These are phyloP conservation scores for Fusarium sp. DNA, from an alignment of 2,329 filamentous ascomycete species.

Conservation along the genomic window DNA sequence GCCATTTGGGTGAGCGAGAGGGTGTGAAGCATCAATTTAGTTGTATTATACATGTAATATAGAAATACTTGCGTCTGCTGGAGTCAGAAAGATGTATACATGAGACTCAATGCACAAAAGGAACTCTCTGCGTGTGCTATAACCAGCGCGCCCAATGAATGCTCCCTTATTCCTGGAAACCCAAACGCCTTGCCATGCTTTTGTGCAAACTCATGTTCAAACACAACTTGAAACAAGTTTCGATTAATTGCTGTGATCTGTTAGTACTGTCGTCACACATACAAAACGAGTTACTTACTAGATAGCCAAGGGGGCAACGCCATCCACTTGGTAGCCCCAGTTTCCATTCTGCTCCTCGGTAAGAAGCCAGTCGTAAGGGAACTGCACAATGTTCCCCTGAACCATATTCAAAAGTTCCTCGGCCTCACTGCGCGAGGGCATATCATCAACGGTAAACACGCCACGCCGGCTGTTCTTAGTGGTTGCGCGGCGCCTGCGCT, in stretches of 20 bases:
- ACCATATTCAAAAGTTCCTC: constrained; percentile 84
- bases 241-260: constrained; percentile 49
- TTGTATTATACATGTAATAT: constrained; percentile 47
- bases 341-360: constrained; percentile 93
- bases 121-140: constrained; percentile 20
- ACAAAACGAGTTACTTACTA: constrained; percentile 73
- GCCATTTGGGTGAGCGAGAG: constrained; percentile 93
- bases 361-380: constrained; percentile 95
- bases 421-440: constrained; percentile 80
- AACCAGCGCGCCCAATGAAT: constrained; percentile 31
- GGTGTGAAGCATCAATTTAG: constrained; percentile 58
- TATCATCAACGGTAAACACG: constrained; percentile 74
- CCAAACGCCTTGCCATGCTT: constrained; percentile 44
- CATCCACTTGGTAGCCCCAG: constrained; percentile 97
- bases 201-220: constrained; percentile 19
- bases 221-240: background rate
- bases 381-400: constrained; percentile 90
- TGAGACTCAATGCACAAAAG: constrained; percentile 19
- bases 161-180: constrained; percentile 20
- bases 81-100: constrained; percentile 34
- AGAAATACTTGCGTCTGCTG: constrained; percentile 18
- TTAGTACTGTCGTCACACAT: constrained; percentile 42
- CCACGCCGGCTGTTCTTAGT: constrained; percentile 76
- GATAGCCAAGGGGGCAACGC: constrained; percentile 95
- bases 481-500: constrained; percentile 74